Conservation (phyloP, 306 rosid genomes). For the Pachyrhizus erosus region DNA sequence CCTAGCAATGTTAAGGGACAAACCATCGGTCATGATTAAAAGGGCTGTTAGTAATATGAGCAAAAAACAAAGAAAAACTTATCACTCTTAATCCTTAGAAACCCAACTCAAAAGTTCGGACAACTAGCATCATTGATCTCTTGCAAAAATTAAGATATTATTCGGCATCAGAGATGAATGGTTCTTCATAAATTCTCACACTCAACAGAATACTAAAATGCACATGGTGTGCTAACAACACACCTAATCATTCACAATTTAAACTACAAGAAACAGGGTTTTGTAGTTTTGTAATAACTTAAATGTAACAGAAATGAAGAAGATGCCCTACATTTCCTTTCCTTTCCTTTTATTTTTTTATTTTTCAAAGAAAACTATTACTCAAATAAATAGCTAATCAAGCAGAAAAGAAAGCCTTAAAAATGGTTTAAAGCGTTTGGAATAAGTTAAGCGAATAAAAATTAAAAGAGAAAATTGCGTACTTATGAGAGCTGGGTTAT, state of each 20-base stretch:
- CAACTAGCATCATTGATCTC: neutral
- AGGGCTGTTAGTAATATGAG: neutral
- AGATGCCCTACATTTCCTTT: neutral
- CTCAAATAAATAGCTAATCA: neutral
- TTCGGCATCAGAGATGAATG: neutral
- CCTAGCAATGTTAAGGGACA: neutral
- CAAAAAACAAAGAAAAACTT: neutral
- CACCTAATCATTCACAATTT: neutral
- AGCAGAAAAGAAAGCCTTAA: neutral
- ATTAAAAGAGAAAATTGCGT: constrained; percentile 21
- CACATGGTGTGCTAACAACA: neutral
- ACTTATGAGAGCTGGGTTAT: constrained; percentile 85
- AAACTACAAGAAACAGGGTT: neutral
- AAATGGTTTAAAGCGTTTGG: neutral
- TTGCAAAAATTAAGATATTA: neutral
- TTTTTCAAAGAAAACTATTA: no score
- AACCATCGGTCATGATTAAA: neutral
- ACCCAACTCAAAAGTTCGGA: neutral
- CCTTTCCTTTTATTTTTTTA: no score
- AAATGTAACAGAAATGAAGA: neutral
- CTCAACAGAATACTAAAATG: neutral
- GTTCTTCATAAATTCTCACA: neutral
- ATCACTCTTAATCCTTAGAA: neutral
- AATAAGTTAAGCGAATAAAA: neutral
- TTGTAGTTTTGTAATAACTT: neutral